Conservation (phyloP, 495 filamentous ascomycete genomes). For the Choiromyces venosus region DNA sequence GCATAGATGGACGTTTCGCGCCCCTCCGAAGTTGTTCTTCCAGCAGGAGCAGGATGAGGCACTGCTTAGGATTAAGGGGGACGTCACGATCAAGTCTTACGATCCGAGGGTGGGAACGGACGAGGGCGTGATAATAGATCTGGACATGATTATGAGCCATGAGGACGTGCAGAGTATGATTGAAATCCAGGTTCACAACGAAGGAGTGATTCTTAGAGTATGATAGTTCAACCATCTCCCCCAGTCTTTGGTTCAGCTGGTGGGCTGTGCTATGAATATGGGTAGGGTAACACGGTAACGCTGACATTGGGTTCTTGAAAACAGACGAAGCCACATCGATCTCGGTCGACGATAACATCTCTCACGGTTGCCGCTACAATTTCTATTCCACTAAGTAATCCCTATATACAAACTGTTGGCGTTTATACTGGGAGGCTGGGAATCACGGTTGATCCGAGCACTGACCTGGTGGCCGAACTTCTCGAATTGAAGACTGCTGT, state of each 20-base stretch:
- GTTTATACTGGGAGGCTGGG: constrained; percentile 9
- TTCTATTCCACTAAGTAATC: constrained; percentile 17
- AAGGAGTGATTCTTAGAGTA: background rate
- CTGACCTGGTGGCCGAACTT: constrained; percentile 5
- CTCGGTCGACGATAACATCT: background rate
- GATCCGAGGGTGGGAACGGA: background rate
- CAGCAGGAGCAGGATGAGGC: background rate
- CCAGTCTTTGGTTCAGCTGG: background rate
- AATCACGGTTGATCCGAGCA: constrained; percentile 7
- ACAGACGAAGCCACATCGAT: background rate
- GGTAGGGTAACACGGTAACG: background rate
- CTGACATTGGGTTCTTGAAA: background rate
- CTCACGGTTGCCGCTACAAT: constrained; percentile 11
- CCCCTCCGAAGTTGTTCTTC: background rate
- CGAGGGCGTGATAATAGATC: background rate
- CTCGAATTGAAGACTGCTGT: constrained; percentile 4
- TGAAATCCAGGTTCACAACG: background rate
- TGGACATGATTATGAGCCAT: background rate
- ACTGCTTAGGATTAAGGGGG: background rate
- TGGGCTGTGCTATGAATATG: background rate
- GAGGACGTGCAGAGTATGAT: background rate
- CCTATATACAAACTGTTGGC: background rate
- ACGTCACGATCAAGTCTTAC: background rate
- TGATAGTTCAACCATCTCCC: background rate
- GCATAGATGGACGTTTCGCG: background rate